Percentiles rank a stretch among this genome's conserved stretches.
These are phyloP conservation scores for Cryptococcus sp. DNA, from an alignment of 1,284 basidiomycete species.

Conservation along the genomic window DNA sequence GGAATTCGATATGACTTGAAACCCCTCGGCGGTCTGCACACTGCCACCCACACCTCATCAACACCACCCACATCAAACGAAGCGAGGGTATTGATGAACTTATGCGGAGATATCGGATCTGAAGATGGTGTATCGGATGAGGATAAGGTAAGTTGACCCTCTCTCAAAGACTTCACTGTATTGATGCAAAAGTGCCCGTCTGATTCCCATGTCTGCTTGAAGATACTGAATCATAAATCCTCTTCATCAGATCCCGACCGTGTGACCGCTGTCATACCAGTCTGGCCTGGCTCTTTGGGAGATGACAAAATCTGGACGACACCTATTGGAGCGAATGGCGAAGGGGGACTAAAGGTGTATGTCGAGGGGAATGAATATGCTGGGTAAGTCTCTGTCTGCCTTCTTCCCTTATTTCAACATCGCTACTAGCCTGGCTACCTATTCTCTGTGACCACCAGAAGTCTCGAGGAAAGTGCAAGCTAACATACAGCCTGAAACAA, in stretches of 20 bases:
- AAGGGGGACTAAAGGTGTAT: slow-evolving; percentile 30
- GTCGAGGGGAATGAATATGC: slow-evolving; percentile 39
- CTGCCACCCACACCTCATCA: slow-evolving; percentile 22
- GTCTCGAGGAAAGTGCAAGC: background rate
- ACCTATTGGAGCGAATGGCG: slow-evolving; percentile 24
- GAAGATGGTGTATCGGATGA: slow-evolving; percentile 36
- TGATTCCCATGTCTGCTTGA: slow-evolving; percentile 40
- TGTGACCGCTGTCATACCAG: slow-evolving; percentile 43
- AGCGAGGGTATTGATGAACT: slow-evolving; percentile 31
- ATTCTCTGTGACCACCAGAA: background rate
- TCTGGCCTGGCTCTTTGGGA: slow-evolving; percentile 35
- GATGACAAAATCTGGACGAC: slow-evolving; percentile 24
- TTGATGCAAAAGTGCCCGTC: slow-evolving; percentile 34
- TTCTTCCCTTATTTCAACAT: background rate
- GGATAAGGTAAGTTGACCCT: slow-evolving; percentile 37
- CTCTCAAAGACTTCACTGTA: background rate
- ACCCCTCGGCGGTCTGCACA: slow-evolving; percentile 23
- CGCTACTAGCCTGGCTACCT: no score
- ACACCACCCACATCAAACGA: slow-evolving; percentile 43
- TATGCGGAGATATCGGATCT: slow-evolving; percentile 27
- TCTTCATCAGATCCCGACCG: slow-evolving; percentile 33
- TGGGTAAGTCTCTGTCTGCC: slow-evolving; percentile 36
- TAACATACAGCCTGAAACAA: slow-evolving; percentile 23
- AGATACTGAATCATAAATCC: slow-evolving; percentile 41
- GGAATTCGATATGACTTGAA: slow-evolving; percentile 33